phyloP scores from a whole-genome alignment of 2,329 filamentous ascomycete genomes.

The Botrytis paeoniae region DNA sequence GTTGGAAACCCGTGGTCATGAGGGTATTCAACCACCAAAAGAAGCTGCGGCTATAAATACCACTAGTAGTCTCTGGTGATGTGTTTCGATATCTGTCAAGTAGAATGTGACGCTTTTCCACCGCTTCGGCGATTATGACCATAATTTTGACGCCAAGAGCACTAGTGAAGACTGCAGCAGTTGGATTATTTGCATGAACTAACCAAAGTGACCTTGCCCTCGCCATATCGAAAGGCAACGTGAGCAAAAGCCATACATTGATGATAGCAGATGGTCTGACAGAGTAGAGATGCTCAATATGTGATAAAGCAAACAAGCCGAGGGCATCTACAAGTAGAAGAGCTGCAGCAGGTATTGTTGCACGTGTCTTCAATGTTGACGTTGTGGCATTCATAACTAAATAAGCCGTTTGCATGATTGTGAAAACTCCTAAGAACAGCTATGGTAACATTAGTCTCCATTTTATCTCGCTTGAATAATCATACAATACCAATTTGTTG shows the following conservation, averaged over 20 bases:
- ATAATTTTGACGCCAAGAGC: conserved; percentile 40
- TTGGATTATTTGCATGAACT: conserved; percentile 32
- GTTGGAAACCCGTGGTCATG: conserved; percentile 40
- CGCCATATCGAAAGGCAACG: conserved; percentile 32
- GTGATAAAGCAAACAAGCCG: conserved; percentile 27
- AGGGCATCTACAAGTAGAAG: conserved; percentile 27
- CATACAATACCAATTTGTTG: conserved; percentile 31
- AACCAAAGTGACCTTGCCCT: conserved; percentile 30
- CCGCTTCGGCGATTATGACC: conserved; percentile 39
- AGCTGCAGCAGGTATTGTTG: conserved; percentile 25
- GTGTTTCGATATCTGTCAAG: conserved; percentile 33
- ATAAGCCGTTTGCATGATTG: conserved; percentile 26
- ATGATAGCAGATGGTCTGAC: conserved; percentile 31
- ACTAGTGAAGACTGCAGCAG: conserved; percentile 40
- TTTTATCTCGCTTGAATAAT: not conserved
- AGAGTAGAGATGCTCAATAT: conserved; percentile 31
- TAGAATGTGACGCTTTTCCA: conserved; percentile 40
- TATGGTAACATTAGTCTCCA: conserved; percentile 22
- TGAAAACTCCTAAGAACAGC: conserved; percentile 34
- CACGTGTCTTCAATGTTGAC: conserved; percentile 21
- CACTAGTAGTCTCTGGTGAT: conserved; percentile 42
- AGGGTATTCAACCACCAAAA: conserved; percentile 43
- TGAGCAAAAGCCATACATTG: conserved; percentile 31
- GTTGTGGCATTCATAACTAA: conserved; percentile 22
- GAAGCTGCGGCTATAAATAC: conserved; percentile 41